Percentiles rank a stretch among this genome's conserved stretches.
These are phyloP conservation scores for Grosmannia serpens DNA, from an alignment of 2,329 filamentous ascomycete species.

Conservation along the genomic window DNA sequence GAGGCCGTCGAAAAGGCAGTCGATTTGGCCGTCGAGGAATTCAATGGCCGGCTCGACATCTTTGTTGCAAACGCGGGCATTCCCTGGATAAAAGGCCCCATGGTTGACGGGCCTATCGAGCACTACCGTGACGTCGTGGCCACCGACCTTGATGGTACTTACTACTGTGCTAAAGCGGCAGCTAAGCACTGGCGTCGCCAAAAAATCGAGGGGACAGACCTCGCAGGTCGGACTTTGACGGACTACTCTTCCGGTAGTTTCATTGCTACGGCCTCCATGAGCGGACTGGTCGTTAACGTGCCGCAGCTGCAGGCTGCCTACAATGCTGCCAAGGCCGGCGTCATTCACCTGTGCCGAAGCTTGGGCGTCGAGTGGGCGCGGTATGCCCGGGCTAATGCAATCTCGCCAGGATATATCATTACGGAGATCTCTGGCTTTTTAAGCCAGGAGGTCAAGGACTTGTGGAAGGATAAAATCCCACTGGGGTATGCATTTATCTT, in stretches of 20 bases:
- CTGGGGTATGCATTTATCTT: slow-evolving; percentile 41
- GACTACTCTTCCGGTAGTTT: slow-evolving; percentile 56
- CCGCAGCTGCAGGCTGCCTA: slow-evolving; percentile 64
- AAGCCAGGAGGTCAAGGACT: slow-evolving; percentile 50
- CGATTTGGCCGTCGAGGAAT: slow-evolving; percentile 45
- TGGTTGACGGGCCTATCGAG: slow-evolving; percentile 54
- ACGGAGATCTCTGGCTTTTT: slow-evolving; percentile 60
- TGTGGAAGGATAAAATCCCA: slow-evolving; percentile 68
- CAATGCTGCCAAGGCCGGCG: slow-evolving; percentile 60
- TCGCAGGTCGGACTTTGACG: slow-evolving; percentile 48
- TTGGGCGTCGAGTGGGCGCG: slow-evolving; percentile 70
- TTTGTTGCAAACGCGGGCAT: slow-evolving; percentile 73
- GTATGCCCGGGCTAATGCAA: slow-evolving; percentile 58
- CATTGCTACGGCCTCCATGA: slow-evolving; percentile 67
- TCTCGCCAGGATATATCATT: slow-evolving; percentile 64
- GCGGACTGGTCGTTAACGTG: slow-evolving; percentile 64
- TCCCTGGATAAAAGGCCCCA: slow-evolving; percentile 57
- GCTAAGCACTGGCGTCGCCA: slow-evolving; percentile 60
- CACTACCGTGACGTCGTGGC: slow-evolving; percentile 56
- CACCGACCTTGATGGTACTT: slow-evolving; percentile 64
- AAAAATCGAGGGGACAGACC: slow-evolving; percentile 52
- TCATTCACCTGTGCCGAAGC: slow-evolving; percentile 49
- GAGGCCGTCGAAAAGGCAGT: slow-evolving; percentile 39
- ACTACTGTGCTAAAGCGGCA: slow-evolving; percentile 62
- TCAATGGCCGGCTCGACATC: slow-evolving; percentile 63